Evolutionary conservation across 129 eudicot species (phyloP).

Genomic region (Ambrosia trifida): DNA sequence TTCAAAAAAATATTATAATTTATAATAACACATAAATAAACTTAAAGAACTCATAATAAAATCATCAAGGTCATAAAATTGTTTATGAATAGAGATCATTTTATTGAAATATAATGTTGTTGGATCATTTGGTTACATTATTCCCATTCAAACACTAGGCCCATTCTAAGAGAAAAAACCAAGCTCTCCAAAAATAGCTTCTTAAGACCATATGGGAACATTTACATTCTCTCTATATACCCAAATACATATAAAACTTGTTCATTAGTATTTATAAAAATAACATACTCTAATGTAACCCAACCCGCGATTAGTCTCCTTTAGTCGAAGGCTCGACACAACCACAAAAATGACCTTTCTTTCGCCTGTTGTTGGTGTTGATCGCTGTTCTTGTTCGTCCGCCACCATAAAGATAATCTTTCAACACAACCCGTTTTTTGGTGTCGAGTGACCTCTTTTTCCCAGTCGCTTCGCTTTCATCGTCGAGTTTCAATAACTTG

Average conservation of each 20-base stretch:
- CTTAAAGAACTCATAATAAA: too few species aligned
- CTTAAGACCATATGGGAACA: constrained; percentile 22
- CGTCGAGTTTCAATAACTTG: constrained; percentile 60
- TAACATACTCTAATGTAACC: constrained; percentile 20
- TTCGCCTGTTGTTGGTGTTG: background rate
- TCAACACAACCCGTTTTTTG: constrained; percentile 55
- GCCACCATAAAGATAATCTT: constrained; percentile 67
- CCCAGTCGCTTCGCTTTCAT: constrained; percentile 35
- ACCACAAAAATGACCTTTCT: constrained; percentile 63
- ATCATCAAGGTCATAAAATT: background rate
- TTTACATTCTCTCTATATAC: constrained; percentile 9
- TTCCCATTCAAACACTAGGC: background rate
- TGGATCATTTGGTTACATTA: background rate
- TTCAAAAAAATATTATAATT: too few species aligned
- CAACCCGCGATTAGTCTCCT: constrained; percentile 43
- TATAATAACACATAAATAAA: too few species aligned
- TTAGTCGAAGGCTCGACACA: constrained; percentile 65
- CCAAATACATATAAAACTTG: background rate
- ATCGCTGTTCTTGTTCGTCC: constrained; percentile 30
- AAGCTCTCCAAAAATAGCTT: constrained; percentile 31
- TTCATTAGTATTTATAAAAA: background rate
- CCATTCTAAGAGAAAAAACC: background rate
- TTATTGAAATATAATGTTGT: background rate
- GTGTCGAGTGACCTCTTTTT: constrained; percentile 34
- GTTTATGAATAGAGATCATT: background rate